Conservation (phyloP, 108 stramenopile species). For the Cyclotella cryptica region DNA sequence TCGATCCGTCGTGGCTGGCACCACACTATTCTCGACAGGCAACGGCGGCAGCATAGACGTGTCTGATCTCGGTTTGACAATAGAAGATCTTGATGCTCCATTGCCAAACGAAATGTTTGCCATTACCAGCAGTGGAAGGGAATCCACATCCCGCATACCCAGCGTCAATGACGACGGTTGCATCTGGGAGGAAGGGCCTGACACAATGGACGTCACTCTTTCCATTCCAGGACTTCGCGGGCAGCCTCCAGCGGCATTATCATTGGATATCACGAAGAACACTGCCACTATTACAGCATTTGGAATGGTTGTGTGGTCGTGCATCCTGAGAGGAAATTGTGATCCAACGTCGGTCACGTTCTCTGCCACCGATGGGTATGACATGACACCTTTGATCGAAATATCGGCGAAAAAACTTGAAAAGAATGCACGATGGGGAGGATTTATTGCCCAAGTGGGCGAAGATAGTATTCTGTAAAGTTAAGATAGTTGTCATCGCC, state of each 20-base stretch:
- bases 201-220: slow-evolving; percentile 49
- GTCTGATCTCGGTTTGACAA: slow-evolving; percentile 56
- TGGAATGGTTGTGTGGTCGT: slow-evolving; percentile 60
- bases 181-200: slow-evolving; percentile 55
- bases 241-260: slow-evolving; percentile 54
- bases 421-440: slow-evolving; percentile 57
- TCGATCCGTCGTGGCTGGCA: too few relatives aligned
- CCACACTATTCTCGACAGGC: not conserved
- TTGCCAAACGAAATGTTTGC: slow-evolving; percentile 41
- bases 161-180: slow-evolving; percentile 56
- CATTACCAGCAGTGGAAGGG: slow-evolving; percentile 40
- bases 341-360: slow-evolving; percentile 39
- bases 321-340: slow-evolving; percentile 38
- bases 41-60: slow-evolving; percentile 39
- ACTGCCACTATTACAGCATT: slow-evolving; percentile 60
- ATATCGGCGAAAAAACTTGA: slow-evolving; percentile 42
- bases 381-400: slow-evolving; percentile 50
- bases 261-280: slow-evolving; percentile 41
- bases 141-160: slow-evolving; percentile 53
- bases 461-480: slow-evolving; percentile 64
- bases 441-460: slow-evolving; percentile 61
- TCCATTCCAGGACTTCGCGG: slow-evolving; percentile 62
- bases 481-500: not conserved
- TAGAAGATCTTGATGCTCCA: slow-evolving; percentile 53
- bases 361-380: slow-evolving; percentile 51